Conservation (phyloP, 257 asterid species). For the Solanum etuberosum region DNA sequence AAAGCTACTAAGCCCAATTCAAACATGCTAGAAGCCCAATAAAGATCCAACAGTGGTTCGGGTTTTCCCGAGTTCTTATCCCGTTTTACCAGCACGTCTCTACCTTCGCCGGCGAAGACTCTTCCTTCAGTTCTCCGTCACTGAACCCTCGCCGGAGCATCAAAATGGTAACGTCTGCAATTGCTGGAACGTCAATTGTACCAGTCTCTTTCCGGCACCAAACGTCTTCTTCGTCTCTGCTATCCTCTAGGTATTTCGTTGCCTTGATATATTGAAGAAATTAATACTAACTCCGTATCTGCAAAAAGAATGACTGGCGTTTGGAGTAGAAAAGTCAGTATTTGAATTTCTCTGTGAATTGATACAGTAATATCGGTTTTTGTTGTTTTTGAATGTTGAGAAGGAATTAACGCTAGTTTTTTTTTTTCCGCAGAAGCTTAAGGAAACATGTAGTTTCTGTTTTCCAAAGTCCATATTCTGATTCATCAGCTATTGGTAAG, state of each 20-base stretch:
- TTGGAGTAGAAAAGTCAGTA: not conserved
- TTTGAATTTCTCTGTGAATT: not conserved
- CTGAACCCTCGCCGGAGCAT: not conserved
- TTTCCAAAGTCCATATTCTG: constrained; percentile 37
- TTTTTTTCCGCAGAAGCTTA: constrained; percentile 24
- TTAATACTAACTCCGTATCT: not conserved
- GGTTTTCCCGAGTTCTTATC: not conserved
- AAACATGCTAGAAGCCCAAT: not conserved
- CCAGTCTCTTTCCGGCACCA: constrained; percentile 20
- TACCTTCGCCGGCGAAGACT: not conserved
- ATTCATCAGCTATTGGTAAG: constrained; percentile 39
- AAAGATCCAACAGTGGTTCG: not conserved
- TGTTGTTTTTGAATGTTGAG: not conserved
- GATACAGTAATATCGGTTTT: not conserved
- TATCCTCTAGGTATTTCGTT: constrained; percentile 24
- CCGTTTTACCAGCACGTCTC: not conserved
- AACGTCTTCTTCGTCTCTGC: constrained; percentile 7
- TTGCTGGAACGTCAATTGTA: constrained; percentile 36
- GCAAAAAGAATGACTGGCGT: not conserved
- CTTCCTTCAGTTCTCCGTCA: not conserved
- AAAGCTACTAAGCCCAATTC: not conserved
- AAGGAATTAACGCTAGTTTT: not conserved
- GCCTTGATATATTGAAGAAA: not conserved
- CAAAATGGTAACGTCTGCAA: constrained; percentile 54
- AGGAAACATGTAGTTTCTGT: constrained; percentile 29